Conservation (phyloP, 768 basidiomycete species). For the Filobasidium wieringae region DNA sequence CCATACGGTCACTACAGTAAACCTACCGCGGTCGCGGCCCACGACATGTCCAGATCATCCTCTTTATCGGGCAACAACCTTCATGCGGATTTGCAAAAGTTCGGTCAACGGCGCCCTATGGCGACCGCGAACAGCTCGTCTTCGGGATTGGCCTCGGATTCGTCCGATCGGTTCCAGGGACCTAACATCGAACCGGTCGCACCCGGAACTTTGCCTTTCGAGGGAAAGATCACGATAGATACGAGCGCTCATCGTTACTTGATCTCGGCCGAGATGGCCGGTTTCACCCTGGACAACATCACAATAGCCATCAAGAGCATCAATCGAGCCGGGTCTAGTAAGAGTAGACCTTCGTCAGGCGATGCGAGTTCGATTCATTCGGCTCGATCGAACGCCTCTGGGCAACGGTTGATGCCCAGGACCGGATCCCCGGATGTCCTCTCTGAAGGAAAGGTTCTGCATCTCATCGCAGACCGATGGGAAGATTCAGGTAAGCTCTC, state of each 20-base stretch:
- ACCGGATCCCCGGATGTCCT: neutral
- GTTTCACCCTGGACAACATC: constrained; percentile 14
- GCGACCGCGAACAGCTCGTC: neutral
- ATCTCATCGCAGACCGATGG: constrained; percentile 16
- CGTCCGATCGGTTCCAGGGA: neutral
- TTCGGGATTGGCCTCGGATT: neutral
- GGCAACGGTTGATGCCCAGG: neutral
- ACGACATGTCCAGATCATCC: neutral
- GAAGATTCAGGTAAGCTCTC: constrained; percentile 15
- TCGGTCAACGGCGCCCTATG: neutral
- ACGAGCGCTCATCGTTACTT: constrained; percentile 3
- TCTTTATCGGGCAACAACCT: neutral
- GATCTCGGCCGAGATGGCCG: constrained; percentile 13
- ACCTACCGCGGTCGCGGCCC: neutral
- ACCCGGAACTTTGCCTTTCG: constrained; percentile 1
- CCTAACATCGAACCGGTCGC: neutral
- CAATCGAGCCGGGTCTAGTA: neutral
- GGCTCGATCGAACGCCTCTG: neutral
- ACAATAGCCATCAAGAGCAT: constrained; percentile 14
- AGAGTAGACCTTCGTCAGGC: neutral
- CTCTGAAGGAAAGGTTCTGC: constrained; percentile 4
- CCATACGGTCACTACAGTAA: neutral
- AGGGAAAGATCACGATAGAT: constrained; percentile 11
- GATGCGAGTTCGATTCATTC: neutral
- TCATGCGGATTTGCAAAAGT: neutral